Evolutionary conservation across 2,329 filamentous ascomycete species (phyloP).

Genomic region (Lasiodiplodia hormozganensis): DNA sequence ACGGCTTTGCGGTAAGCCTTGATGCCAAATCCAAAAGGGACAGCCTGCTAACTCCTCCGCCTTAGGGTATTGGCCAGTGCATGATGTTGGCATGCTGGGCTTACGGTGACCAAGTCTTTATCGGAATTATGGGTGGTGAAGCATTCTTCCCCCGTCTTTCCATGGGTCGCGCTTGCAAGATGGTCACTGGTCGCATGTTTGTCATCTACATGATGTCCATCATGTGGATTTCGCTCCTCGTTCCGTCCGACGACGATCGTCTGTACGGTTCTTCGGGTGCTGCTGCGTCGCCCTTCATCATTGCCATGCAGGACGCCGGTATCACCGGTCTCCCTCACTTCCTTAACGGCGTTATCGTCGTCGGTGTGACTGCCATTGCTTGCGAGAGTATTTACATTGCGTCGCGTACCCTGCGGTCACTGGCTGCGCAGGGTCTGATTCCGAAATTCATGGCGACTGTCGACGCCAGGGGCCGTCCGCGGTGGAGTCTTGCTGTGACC

Average conservation of each 20-base stretch:
- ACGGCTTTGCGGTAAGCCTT: constrained; percentile 42
- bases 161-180: constrained; percentile 50
- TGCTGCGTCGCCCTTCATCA: constrained; percentile 43
- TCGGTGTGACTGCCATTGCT: constrained; percentile 42
- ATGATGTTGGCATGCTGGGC: constrained; percentile 29
- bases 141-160: constrained; percentile 46
- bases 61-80: constrained; percentile 20
- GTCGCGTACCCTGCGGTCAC: constrained; percentile 42
- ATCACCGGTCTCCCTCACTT: constrained; percentile 41
- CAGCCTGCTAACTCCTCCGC: neutral
- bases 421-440: constrained; percentile 40
- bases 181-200: constrained; percentile 48
- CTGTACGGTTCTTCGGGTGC: constrained; percentile 37
- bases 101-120: constrained; percentile 45
- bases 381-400: constrained; percentile 44
- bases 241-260: constrained; percentile 27
- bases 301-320: constrained; percentile 40
- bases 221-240: constrained; percentile 36
- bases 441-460: constrained; percentile 39
- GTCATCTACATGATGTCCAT: constrained; percentile 47
- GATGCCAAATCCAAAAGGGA: too few species aligned
- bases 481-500: constrained; percentile 40
- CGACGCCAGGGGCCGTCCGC: constrained; percentile 41
- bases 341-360: constrained; percentile 44
- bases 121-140: constrained; percentile 50